Conservation (phyloP, 2,329 filamentous ascomycete species). For the Penicillium sp. region DNA sequence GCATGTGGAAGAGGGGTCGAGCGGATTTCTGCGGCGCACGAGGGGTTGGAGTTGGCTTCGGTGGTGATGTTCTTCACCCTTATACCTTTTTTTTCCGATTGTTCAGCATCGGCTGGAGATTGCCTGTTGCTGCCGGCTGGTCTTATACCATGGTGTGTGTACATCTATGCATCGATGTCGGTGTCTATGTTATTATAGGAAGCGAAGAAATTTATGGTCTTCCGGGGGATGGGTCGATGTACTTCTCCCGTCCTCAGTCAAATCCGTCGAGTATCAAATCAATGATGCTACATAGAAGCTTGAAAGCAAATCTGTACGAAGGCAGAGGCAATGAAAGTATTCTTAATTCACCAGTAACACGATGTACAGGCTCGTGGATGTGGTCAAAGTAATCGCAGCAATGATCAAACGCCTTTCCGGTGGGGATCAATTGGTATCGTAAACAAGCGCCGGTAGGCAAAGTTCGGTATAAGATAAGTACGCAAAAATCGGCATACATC, state of each 20-base stretch:
- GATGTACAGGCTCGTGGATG: not conserved
- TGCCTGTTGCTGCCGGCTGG: not conserved
- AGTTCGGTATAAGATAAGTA: not conserved
- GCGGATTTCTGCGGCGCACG: constrained; percentile 10
- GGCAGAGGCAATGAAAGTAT: not conserved
- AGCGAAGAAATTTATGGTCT: constrained; percentile 4
- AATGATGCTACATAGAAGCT: not conserved
- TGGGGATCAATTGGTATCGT: constrained; percentile 33
- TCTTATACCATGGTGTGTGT: constrained; percentile 23
- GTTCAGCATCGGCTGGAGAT: not conserved
- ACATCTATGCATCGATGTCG: constrained; percentile 23
- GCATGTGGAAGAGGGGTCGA: too few species aligned
- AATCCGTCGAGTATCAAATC: not conserved
- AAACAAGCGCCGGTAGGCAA: constrained; percentile 20
- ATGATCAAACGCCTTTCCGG: constrained; percentile 21
- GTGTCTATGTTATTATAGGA: constrained; percentile 15
- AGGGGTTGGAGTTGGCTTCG: constrained; percentile 9
- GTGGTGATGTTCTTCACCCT: constrained; percentile 3
- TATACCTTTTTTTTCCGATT: not conserved
- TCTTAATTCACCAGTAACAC: constrained; percentile 1
- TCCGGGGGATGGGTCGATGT: not conserved
- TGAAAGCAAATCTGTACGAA: not conserved
- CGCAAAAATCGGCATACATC: constrained; percentile 2
- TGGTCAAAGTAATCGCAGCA: constrained; percentile 5
- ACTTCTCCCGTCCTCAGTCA: not conserved